These are phyloP conservation scores for Acer saccharum DNA, from an alignment of 345 rosid species.

Conservation along the genomic window DNA sequence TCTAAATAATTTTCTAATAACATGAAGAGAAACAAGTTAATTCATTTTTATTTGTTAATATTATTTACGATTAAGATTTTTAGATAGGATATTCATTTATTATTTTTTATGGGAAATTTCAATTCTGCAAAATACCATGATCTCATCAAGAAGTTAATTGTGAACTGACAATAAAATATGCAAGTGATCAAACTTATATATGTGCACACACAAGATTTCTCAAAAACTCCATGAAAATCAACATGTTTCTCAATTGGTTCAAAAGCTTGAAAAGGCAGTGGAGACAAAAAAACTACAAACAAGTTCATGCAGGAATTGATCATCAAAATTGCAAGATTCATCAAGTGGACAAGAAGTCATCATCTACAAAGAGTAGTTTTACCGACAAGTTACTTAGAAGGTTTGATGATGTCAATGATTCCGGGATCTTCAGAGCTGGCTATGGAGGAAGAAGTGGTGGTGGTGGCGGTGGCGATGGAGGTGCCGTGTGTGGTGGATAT, in stretches of 20 bases:
- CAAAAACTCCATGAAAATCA: background rate
- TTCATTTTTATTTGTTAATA: background rate
- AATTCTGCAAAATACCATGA: background rate
- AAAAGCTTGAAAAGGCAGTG: background rate
- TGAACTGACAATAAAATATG: background rate
- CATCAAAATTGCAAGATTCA: background rate
- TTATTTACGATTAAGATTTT: background rate
- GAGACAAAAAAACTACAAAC: background rate
- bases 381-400: background rate
- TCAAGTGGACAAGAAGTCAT: background rate
- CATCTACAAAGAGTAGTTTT: background rate
- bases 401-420: background rate
- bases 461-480: too few relatives aligned
- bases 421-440: background rate
- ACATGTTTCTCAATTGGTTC: constrained; percentile 1
- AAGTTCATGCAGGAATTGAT: background rate
- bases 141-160: background rate
- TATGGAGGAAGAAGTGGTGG: too few relatives aligned
- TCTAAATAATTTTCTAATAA: background rate
- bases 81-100: background rate
- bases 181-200: background rate
- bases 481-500: too few relatives aligned
- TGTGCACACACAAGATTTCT: too few relatives aligned
- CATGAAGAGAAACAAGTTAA: background rate
- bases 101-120: background rate